Percentiles rank a stretch among this genome's conserved stretches.
phyloP scores from a whole-genome alignment of 371 early-diverging fungal genomes.

The Caulochytrium protostelioides region DNA sequence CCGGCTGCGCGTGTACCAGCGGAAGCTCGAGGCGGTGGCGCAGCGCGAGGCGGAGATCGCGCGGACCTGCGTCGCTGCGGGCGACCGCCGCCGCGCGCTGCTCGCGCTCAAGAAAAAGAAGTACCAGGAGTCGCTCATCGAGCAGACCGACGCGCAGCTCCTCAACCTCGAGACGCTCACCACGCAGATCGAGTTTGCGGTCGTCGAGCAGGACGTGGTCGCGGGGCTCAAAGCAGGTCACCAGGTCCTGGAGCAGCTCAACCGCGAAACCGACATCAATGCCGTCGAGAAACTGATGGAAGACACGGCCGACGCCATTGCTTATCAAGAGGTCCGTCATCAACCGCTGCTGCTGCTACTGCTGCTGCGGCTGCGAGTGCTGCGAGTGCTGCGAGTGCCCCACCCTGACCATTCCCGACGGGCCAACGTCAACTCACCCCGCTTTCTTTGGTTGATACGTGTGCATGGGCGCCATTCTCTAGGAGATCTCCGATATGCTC shows the following conservation, averaged over 20 bases:
- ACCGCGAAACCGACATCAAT: conserved; percentile 79
- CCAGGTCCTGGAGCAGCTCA: conserved; percentile 59
- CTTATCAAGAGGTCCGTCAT: conserved; percentile 56
- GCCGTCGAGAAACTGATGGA: conserved; percentile 79
- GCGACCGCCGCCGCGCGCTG: conserved; percentile 60
- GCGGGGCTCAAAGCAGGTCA: conserved; percentile 65
- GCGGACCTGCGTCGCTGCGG: conserved; percentile 31
- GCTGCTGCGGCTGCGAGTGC: too few species aligned
- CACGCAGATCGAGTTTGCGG: conserved; percentile 66
- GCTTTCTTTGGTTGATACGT: not conserved
- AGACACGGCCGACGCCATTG: conserved; percentile 85
- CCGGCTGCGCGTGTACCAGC: conserved; percentile 71
- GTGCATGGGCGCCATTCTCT: not conserved
- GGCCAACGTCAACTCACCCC: not conserved
- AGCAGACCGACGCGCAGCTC: conserved; percentile 64
- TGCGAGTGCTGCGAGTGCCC: too few species aligned
- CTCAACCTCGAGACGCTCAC: conserved; percentile 72
- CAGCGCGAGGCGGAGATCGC: conserved; percentile 44
- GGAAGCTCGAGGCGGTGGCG: conserved; percentile 45
- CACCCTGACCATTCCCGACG: too few species aligned
- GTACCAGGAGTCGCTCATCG: conserved; percentile 69
- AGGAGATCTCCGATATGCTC: conserved; percentile 62
- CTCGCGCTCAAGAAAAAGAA: conserved; percentile 82
- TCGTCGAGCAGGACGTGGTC: conserved; percentile 71
- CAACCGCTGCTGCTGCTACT: conserved; percentile 1